These are phyloP conservation scores for Madurella fahalii DNA, from an alignment of 2,329 filamentous ascomycete genomes.

Conservation along the genomic window DNA sequence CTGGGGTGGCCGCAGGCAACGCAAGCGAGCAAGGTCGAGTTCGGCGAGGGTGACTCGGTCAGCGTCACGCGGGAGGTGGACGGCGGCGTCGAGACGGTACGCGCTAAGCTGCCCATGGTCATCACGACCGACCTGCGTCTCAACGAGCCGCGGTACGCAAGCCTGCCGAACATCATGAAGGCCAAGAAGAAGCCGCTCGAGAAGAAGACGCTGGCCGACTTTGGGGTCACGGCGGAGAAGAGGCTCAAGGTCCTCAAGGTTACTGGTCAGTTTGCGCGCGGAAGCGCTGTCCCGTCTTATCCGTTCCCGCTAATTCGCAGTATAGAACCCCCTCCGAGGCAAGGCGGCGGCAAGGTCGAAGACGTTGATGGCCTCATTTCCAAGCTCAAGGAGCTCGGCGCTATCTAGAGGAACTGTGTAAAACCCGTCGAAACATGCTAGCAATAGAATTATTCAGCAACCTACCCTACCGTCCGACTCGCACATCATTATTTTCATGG, in stretches of 20 bases:
- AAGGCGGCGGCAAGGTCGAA: slow-evolving; percentile 95
- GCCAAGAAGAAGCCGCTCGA: slow-evolving; percentile 99
- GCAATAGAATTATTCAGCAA: no score
- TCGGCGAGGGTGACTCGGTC: slow-evolving; percentile 65
- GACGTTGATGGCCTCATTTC: slow-evolving; percentile 91
- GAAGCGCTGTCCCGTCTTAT: neutral
- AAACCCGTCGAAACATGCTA: neutral
- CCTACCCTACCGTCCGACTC: no score
- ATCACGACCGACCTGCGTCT: slow-evolving; percentile 92
- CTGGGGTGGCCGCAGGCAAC: slow-evolving; percentile 93
- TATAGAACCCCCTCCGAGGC: slow-evolving; percentile 75
- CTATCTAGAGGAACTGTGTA: slow-evolving; percentile 53
- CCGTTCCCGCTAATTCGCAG: slow-evolving; percentile 13
- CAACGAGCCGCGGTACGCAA: slow-evolving; percentile 94
- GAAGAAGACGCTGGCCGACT: slow-evolving; percentile 83
- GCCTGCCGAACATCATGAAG: slow-evolving; percentile 99
- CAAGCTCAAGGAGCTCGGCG: slow-evolving; percentile 94
- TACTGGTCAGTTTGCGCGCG: slow-evolving; percentile 50
- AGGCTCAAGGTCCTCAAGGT: slow-evolving; percentile 90
- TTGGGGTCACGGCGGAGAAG: slow-evolving; percentile 68
- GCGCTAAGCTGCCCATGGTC: slow-evolving; percentile 81
- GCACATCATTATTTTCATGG: no score
- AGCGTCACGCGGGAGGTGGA: slow-evolving; percentile 90
- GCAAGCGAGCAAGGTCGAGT: slow-evolving; percentile 79
- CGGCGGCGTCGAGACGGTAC: slow-evolving; percentile 86